A percentile compares a stretch with the other conserved stretches of the same genome.
Conservation (phyloP, 345 rosid genomes). For the Crucihimalaya himalaica region DNA sequence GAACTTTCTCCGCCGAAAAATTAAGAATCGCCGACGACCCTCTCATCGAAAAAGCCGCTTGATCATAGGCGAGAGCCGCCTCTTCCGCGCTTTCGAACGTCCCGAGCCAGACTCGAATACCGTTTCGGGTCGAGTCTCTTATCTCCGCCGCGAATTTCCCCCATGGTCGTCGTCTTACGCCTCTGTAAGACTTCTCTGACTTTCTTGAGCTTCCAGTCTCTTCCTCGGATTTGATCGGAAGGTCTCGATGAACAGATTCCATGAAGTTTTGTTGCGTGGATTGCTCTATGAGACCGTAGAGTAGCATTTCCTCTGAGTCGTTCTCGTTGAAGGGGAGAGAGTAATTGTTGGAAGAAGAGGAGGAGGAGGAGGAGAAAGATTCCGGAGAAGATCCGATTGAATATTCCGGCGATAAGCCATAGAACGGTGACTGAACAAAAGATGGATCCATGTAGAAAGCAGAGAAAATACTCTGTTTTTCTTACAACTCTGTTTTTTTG, state of each 20-base stretch:
- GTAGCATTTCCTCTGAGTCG: constrained; percentile 92
- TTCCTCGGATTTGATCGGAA: constrained; percentile 7
- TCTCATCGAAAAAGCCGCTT: constrained; percentile 73
- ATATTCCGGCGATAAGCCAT: constrained; percentile 66
- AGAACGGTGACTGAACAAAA: constrained; percentile 47
- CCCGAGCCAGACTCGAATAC: constrained; percentile 70
- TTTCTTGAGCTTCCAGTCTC: constrained; percentile 27
- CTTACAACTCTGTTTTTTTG: constrained; percentile 16
- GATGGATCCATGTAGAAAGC: constrained; percentile 47
- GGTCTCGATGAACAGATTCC: background rate
- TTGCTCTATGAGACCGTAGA: constrained; percentile 56
- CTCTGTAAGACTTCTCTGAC: constrained; percentile 62
- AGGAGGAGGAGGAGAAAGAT: constrained; percentile 35
- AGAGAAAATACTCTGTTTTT: constrained; percentile 20
- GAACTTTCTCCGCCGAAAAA: constrained; percentile 69
- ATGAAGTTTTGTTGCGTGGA: constrained; percentile 30
- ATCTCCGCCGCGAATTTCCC: constrained; percentile 83
- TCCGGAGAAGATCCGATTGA: constrained; percentile 58
- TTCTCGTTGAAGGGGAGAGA: constrained; percentile 88
- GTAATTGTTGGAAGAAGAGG: constrained; percentile 33
- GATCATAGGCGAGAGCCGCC: constrained; percentile 76
- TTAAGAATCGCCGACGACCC: constrained; percentile 60
- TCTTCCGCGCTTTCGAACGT: constrained; percentile 77
- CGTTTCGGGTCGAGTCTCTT: constrained; percentile 68
- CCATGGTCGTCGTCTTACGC: constrained; percentile 79